Evolutionary conservation across 2,329 filamentous ascomycete species (phyloP).

Genomic region (Penicillium sp.): DNA sequence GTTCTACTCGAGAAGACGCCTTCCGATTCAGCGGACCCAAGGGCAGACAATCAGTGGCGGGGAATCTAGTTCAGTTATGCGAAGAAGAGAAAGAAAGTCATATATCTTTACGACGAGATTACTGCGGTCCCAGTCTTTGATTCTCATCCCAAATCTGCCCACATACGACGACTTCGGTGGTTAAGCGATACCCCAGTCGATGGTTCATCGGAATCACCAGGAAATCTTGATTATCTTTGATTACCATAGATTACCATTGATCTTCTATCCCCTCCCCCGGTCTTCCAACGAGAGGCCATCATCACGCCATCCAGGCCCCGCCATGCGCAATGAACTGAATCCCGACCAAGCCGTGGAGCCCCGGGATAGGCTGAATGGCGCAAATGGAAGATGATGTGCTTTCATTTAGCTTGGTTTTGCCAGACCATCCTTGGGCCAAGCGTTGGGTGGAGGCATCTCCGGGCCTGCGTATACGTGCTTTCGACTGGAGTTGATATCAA

Average conservation of each 20-base stretch:
- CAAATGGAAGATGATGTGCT: conserved; percentile 11
- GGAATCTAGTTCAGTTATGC: too few relatives aligned
- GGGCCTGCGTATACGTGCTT: conserved; percentile 15
- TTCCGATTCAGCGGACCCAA: conserved; percentile 1
- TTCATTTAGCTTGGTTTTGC: conserved; percentile 4
- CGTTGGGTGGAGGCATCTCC: conserved; percentile 11
- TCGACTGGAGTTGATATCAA: conserved; percentile 17
- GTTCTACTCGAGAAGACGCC: conserved; percentile 10
- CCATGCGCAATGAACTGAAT: conserved; percentile 30
- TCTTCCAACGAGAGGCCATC: conserved; percentile 6
- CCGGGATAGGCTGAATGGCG: conserved; percentile 10
- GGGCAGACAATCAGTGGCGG: neutral
- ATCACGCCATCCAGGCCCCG: conserved; percentile 37
- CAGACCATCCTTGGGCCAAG: conserved; percentile 4
- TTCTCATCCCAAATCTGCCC: too few relatives aligned
- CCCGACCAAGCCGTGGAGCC: conserved; percentile 9
- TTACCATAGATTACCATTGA: conserved; percentile 1
- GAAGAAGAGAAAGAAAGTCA: too few relatives aligned
- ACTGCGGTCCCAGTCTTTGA: too few relatives aligned
- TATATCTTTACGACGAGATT: neutral
- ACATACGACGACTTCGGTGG: too few relatives aligned
- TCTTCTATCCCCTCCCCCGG: conserved; percentile 8
- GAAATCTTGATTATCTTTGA: neutral
- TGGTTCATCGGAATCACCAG: too few relatives aligned
- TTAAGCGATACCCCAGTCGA: too few relatives aligned